Evolutionary conservation across 2,329 filamentous ascomycete species (phyloP).

Genomic region (Emydomyces testavorans): DNA sequence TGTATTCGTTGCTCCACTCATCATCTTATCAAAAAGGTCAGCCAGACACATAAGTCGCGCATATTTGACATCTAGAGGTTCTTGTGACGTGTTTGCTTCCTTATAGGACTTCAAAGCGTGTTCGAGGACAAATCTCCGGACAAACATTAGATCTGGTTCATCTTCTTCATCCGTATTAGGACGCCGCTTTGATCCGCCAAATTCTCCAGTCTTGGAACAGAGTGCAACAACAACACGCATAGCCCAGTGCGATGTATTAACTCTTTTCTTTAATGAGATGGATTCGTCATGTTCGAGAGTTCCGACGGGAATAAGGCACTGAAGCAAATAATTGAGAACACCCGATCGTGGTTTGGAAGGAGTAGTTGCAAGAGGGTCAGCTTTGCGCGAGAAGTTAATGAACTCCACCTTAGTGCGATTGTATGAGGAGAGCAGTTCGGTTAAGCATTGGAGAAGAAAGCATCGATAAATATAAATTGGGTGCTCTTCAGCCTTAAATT

Average conservation of each 20-base stretch:
- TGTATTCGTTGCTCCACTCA: conserved; percentile 64
- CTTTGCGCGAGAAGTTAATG: conserved; percentile 94
- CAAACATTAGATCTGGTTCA: conserved; percentile 57
- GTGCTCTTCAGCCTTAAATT: conserved; percentile 85
- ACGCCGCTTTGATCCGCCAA: conserved; percentile 46
- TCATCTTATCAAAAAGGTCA: conserved; percentile 86
- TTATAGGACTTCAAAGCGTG: conserved; percentile 87
- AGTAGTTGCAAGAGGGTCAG: conserved; percentile 68
- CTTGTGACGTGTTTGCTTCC: conserved; percentile 66
- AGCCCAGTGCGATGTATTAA: conserved; percentile 72
- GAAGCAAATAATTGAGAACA: conserved; percentile 86
- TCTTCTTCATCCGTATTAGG: conserved; percentile 31
- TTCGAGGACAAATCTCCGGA: conserved; percentile 88
- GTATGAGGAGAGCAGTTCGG: conserved; percentile 73
- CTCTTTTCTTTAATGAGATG: conserved; percentile 68
- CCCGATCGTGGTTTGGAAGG: conserved; percentile 89
- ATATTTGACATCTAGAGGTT: conserved; percentile 75
- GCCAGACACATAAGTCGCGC: conserved; percentile 75
- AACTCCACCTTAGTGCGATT: conserved; percentile 95
- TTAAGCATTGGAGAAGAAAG: conserved; percentile 83
- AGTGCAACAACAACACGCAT: conserved; percentile 77
- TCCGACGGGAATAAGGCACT: conserved; percentile 58
- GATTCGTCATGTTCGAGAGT: conserved; percentile 62
- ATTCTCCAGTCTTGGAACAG: conserved; percentile 77
- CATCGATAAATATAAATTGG: conserved; percentile 94